These are phyloP conservation scores for Boletus semigastroideus DNA, from an alignment of 1,284 basidiomycete species.

Conservation along the genomic window DNA sequence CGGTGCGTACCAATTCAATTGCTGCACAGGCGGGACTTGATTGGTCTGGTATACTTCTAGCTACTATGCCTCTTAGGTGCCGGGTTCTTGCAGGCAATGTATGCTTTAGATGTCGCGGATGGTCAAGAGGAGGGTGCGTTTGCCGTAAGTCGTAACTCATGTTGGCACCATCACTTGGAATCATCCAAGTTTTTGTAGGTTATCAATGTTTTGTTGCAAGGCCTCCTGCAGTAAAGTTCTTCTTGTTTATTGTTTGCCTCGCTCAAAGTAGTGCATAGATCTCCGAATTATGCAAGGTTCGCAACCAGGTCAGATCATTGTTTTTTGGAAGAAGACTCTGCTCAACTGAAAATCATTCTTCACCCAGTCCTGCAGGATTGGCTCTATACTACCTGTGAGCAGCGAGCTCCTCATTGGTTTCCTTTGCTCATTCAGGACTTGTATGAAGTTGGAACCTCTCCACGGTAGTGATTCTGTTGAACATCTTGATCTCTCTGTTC, in stretches of 20 bases:
- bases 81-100: conserved; percentile 85
- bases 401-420: neutral
- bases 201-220: conserved; percentile 76
- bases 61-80: conserved; percentile 78
- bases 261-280: conserved; percentile 39
- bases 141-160: conserved; percentile 36
- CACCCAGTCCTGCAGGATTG: conserved; percentile 64
- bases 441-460: conserved; percentile 76
- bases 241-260: conserved; percentile 1
- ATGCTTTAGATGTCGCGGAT: conserved; percentile 90
- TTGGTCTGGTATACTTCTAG: conserved; percentile 36
- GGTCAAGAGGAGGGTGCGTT: conserved; percentile 61
- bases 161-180: neutral
- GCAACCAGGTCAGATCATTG: conserved; percentile 41
- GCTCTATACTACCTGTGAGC: conserved; percentile 79
- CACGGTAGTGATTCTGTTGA: conserved; percentile 86
- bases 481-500: conserved; percentile 94
- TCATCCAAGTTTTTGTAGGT: conserved; percentile 42
- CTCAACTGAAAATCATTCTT: conserved; percentile 9
- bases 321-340: conserved; percentile 9
- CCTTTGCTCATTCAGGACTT: conserved; percentile 6
- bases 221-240: conserved; percentile 67
- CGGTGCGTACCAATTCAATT: conserved; percentile 44
- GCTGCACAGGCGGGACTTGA: neutral
- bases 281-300: conserved; percentile 79